A percentile compares a stretch with the other conserved stretches of the same genome.
phyloP scores from a whole-genome alignment of 768 basidiomycete species.

The Trichaptum fuscoviolaceum region DNA sequence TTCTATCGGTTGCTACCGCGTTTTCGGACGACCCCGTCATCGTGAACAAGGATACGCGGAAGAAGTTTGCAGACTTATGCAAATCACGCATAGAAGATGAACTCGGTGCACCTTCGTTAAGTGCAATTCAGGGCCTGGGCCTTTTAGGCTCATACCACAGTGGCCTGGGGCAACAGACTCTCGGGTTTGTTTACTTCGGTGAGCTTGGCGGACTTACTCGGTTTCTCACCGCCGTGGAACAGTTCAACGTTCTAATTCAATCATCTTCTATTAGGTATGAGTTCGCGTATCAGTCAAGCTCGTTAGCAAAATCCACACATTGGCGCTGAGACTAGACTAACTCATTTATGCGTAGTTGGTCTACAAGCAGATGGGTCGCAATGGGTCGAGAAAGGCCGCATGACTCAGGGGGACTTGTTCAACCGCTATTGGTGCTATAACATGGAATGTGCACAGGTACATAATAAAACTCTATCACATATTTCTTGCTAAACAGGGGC shows the following conservation, averaged over 20 bases:
- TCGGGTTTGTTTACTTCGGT: constrained; percentile 42
- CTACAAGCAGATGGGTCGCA: constrained; percentile 51
- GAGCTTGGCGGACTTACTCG: constrained; percentile 2
- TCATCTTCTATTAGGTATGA: constrained; percentile 40
- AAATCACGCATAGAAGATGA: constrained; percentile 35
- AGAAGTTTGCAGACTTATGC: constrained; percentile 30
- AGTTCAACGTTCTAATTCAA: no score
- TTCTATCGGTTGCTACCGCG: constrained; percentile 40
- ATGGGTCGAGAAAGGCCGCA: constrained; percentile 51
- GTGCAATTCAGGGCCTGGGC: constrained; percentile 34
- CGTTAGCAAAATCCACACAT: constrained; percentile 32
- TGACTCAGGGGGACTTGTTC: constrained; percentile 45
- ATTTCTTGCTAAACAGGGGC: neutral
- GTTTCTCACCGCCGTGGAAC: neutral
- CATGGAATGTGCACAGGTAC: constrained; percentile 51
- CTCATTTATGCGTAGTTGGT: constrained; percentile 37
- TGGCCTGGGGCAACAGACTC: constrained; percentile 32
- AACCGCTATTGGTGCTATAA: constrained; percentile 62
- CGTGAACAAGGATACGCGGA: constrained; percentile 22
- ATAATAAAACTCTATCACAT: constrained; percentile 1
- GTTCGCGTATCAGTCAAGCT: constrained; percentile 53
- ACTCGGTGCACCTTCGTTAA: constrained; percentile 34
- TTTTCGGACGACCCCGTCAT: constrained; percentile 33
- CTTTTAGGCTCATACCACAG: constrained; percentile 36
- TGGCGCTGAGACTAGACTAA: neutral